Base-by-base conservation (phyloP, 2,329 filamentous ascomycete species). In the Penicillium griseofulvum region DNA sequence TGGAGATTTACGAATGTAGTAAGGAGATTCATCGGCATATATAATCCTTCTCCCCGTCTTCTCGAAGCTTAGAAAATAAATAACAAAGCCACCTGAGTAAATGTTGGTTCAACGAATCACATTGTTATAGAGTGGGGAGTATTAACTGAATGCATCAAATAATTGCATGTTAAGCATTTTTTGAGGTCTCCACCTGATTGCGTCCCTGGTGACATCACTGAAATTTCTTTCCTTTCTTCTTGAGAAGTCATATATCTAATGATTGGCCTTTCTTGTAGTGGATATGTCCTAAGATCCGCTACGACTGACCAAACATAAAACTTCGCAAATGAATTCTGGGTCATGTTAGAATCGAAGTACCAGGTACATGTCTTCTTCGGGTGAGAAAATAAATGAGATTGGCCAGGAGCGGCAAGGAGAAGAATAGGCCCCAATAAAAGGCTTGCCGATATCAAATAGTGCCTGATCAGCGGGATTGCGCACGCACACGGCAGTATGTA, bases 161-260 rank as follows among this genome's bases (percentile, higher is more conserved):
- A 56, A 66, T 54, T 57, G 50, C 63, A 46, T 55, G 62, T 65
- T 69, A 71, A 70, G 67, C 68, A 70, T 71, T 66, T 58, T 56
- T 51, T 52, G 38, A 5, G 17, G 16, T 28, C 22, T 19, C 42
- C 63, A 58, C 53, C 34, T 48, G 24, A 50, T 54, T 56, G 58
- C 55, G 59, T 63, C 62, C 60, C 63, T 58, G 56, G 63, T 64
- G 64, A 65, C 58, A 64, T 65, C 63, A 65, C 29, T 31, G 29
- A 12, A 31, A 5, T 31, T 31, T 31, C 29, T 31, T 14, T 17
- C 10, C 4, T 31, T n/a, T 7, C 5, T 28, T 28, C 16, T 31
- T 31, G 5, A 31, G 29, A 14, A 14, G 1, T 31, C 29, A 31
- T 31, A 14, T 31, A 29, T 31, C 12, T 31, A 5, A 11, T 49